A percentile compares a stretch with the other conserved stretches of the same genome.
Conservation (phyloP, 805 yeast species). For the Starmerella scarabaei region DNA sequence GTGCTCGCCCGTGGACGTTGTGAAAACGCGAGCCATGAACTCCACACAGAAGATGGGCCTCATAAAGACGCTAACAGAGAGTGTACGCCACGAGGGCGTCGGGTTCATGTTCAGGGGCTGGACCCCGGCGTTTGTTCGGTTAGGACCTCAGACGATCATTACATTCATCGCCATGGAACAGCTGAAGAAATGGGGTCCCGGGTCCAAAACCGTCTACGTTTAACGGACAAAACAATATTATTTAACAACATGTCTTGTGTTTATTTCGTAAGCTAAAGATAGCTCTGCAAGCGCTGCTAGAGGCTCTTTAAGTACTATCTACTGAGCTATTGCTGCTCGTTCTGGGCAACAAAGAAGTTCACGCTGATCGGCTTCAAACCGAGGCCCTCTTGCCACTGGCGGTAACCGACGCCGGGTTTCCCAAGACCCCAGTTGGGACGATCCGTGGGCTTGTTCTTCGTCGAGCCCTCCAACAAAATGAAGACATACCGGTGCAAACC, state of each 20-base stretch:
- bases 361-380: slow-evolving; percentile 53
- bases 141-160: slow-evolving; percentile 52
- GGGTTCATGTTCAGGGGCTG: slow-evolving; percentile 82
- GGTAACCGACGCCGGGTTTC: slow-evolving; percentile 63
- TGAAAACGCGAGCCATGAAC: slow-evolving; percentile 80
- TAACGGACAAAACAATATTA: not conserved
- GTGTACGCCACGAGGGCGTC: slow-evolving; percentile 57
- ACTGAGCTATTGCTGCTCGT: slow-evolving; percentile 23
- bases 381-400: slow-evolving; percentile 51
- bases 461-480: slow-evolving; percentile 41
- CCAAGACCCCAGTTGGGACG: slow-evolving; percentile 80
- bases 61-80: slow-evolving; percentile 36
- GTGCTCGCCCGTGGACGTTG: slow-evolving; percentile 86
- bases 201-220: slow-evolving; percentile 5
- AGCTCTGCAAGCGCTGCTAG: too few relatives aligned
- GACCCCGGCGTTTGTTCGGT: slow-evolving; percentile 74
- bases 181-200: slow-evolving; percentile 25
- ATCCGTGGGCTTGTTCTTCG: slow-evolving; percentile 27
- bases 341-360: slow-evolving; percentile 77
- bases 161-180: slow-evolving; percentile 32
- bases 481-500: slow-evolving; percentile 82
- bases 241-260: not conserved
- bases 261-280: too few relatives aligned
- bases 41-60: slow-evolving; percentile 34
- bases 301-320: not conserved